Base-by-base conservation (phyloP, 202 grass and related monocot species). In the Schoenoplectus tabernaemontani region DNA sequence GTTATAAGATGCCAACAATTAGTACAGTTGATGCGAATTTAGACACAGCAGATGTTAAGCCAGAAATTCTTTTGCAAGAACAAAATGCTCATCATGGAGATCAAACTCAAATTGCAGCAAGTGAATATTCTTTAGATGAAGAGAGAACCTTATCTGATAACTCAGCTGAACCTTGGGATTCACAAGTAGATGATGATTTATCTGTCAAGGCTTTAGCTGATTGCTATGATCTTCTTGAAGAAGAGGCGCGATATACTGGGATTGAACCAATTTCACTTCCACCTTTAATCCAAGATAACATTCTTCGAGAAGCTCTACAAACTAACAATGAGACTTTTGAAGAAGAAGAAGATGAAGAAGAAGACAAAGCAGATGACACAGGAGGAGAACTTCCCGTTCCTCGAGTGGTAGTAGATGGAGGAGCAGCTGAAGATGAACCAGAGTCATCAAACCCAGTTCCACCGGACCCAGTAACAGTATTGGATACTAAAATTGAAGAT, bases 391-490 rank as follows among this genome's bases (percentile, higher is more conserved):
- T 46, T 69, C 22, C 23, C 28, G 33, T 57, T 85, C 83, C 48
- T 11, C 85, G 46, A 78, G n/a, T n/a, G n/a, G 22, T 77, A 86
- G 61, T 48, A 83, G 42, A 47, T 47, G 82, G 84, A 84, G 76
- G 80, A 60, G 69, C 60, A 71, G 22, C 42, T 30, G 67, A 71
- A 28, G 22, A 24, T 47, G 67, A 71, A 47, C 13, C 13, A 15
- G 1, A n/a, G n/a, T 37, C 32, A 37, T 28, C 17, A 7, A 64
- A 36, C 15, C 61, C 61, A 34, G 13, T 62, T 34, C 28, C 12
- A 6, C 4, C 12, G 37, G 66, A 71, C 22, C 68, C 22, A 72
- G 43, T 50, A 17, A 72, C 6, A 48, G 43, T 30, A 12, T 50
- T 50, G 42, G 44, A 16, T 30, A 17, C 24, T 48, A 44, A 50